These are phyloP conservation scores for Oryza rufipogon DNA, from an alignment of 176 grass and related monocot genomes.

Conservation along the genomic window DNA sequence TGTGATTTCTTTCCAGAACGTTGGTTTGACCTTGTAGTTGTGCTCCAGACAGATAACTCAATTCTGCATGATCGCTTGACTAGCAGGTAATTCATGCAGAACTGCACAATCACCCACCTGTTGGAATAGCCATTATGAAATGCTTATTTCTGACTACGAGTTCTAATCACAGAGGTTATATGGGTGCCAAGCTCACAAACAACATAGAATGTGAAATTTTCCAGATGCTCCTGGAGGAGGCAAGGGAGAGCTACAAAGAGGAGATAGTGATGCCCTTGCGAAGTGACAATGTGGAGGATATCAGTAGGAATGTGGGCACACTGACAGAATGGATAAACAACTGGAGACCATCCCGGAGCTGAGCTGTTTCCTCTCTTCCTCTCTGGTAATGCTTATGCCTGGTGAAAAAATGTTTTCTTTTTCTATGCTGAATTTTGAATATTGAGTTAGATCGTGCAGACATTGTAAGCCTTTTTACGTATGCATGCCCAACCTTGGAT, in stretches of 20 bases:
- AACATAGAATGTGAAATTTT: constrained; percentile 98
- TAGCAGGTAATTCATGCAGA: constrained; percentile 56
- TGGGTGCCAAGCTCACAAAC: constrained; percentile 85
- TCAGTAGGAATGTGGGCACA: constrained; percentile 70
- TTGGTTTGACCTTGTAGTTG: constrained; percentile 93
- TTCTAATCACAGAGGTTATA: constrained; percentile 68
- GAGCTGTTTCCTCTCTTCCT: neutral
- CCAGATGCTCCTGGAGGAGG: constrained; percentile 89
- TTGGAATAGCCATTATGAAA: neutral
- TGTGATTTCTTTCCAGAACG: constrained; percentile 97
- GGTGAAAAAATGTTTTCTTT: neutral
- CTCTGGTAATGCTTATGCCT: neutral
- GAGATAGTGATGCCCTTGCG: constrained; percentile 76
- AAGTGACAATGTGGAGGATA: constrained; percentile 88
- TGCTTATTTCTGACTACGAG: neutral
- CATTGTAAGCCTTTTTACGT: neutral
- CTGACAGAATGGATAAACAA: constrained; percentile 83
- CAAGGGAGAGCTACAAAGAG: constrained; percentile 76
- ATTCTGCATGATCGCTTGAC: constrained; percentile 90
- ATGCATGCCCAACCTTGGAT: neutral
- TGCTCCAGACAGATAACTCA: constrained; percentile 95
- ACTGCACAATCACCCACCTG: neutral
- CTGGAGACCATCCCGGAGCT: constrained; percentile 57
- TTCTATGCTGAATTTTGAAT: neutral
- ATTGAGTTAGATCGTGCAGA: neutral